Conservation (phyloP, 2,329 filamentous ascomycete species). For the Clonostachys rhizophaga region DNA sequence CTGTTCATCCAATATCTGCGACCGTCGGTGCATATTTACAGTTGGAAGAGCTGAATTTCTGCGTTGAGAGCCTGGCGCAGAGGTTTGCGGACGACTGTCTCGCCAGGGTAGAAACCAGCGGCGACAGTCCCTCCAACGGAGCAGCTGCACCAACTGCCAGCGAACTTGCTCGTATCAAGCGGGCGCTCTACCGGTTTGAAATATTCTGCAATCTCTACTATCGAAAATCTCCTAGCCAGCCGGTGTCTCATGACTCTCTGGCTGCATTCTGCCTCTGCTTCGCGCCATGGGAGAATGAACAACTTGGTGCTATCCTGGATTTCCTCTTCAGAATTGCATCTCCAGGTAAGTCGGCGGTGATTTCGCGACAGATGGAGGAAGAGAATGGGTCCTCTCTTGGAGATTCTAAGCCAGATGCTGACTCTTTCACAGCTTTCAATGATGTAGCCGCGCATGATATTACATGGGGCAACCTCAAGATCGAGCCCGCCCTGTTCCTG, state of each 20-base stretch:
- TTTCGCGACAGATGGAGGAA: too few relatives aligned
- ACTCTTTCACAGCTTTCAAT: constrained; percentile 2
- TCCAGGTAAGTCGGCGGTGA: background rate
- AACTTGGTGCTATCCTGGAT: constrained; percentile 3
- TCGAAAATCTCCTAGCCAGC: too few relatives aligned
- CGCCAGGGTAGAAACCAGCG: background rate
- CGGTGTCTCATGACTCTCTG: background rate
- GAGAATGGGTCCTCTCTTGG: too few relatives aligned
- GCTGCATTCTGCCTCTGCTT: background rate
- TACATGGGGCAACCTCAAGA: background rate
- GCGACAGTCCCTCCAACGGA: background rate
- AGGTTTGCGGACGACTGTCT: background rate
- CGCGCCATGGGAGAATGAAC: constrained; percentile 4
- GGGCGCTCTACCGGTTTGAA: constrained; percentile 4
- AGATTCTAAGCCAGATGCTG: too few relatives aligned
- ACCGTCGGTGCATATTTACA: background rate
- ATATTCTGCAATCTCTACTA: constrained; percentile 2
- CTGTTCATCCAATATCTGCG: too few relatives aligned
- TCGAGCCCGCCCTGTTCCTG: background rate
- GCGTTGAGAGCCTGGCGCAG: background rate
- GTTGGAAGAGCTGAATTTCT: background rate
- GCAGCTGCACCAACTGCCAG: background rate
- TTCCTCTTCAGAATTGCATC: constrained; percentile 1
- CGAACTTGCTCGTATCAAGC: constrained; percentile 1
- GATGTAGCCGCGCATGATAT: constrained; percentile 4